Conservation (phyloP, 2,329 filamentous ascomycete species). For the Clonostachys chloroleuca region DNA sequence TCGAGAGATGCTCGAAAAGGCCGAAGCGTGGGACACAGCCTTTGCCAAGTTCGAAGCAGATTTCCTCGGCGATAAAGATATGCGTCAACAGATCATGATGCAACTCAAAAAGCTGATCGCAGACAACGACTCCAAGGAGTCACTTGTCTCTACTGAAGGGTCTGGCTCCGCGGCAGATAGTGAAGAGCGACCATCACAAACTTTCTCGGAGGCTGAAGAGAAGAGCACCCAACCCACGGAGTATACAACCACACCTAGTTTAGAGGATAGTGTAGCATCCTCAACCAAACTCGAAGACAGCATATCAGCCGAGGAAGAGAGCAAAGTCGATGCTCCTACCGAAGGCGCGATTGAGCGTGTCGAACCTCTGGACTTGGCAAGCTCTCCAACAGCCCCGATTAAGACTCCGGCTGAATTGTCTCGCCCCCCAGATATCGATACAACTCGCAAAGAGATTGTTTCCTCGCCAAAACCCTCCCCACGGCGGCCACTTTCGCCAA, state of each 20-base stretch:
- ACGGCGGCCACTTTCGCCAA: slow-evolving; percentile 13
- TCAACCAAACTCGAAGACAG: slow-evolving; percentile 10
- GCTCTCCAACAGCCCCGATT: slow-evolving; percentile 17
- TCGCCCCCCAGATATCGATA: background rate
- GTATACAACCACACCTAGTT: slow-evolving; percentile 19
- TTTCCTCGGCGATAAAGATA: slow-evolving; percentile 96
- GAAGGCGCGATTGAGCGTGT: slow-evolving; percentile 37
- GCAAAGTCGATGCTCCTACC: slow-evolving; percentile 5
- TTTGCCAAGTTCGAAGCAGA: slow-evolving; percentile 90
- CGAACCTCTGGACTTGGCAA: slow-evolving; percentile 45
- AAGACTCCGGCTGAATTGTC: slow-evolving; percentile 9
- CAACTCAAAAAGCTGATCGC: slow-evolving; percentile 95
- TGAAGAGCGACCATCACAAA: slow-evolving; percentile 40
- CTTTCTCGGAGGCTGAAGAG: slow-evolving; percentile 39
- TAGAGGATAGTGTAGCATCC: slow-evolving; percentile 21
- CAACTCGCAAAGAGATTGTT: too few species aligned
- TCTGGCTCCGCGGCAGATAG: slow-evolving; percentile 48
- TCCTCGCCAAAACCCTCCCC: background rate
- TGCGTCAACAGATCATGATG: slow-evolving; percentile 83
- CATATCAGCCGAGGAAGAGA: slow-evolving; percentile 19
- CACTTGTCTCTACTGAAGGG: slow-evolving; percentile 66
- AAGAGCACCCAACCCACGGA: slow-evolving; percentile 39
- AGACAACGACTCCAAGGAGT: slow-evolving; percentile 80
- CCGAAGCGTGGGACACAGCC: slow-evolving; percentile 85
- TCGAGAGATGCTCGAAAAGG: slow-evolving; percentile 86